Evolutionary conservation across 768 basidiomycete species (phyloP).

Genomic region (Leucocoprinus leucothites): DNA sequence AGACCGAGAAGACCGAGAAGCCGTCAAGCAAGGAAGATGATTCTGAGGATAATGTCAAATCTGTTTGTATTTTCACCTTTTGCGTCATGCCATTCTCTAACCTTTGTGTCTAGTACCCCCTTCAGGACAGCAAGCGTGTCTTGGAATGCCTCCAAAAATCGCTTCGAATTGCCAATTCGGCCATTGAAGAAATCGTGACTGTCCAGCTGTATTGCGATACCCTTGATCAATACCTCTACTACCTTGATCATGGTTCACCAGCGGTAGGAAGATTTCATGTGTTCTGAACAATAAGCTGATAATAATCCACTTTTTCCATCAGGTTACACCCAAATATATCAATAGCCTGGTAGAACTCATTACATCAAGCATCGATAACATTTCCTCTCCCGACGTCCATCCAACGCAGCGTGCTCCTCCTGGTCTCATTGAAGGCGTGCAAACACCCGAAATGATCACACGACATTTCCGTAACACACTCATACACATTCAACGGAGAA

Average conservation of each 20-base stretch:
- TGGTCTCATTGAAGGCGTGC: conserved; percentile 88
- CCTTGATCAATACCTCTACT: conserved; percentile 93
- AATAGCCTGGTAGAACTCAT: conserved; percentile 96
- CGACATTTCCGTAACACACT: conserved; percentile 94
- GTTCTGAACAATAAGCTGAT: not conserved
- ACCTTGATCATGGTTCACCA: conserved; percentile 89
- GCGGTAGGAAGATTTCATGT: conserved; percentile 55
- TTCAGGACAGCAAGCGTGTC: conserved; percentile 95
- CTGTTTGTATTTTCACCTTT: conserved; percentile 40
- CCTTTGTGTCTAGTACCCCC: conserved; percentile 55
- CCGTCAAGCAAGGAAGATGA: conserved; percentile 38
- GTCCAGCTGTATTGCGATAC: conserved; percentile 96
- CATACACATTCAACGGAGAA: conserved; percentile 75
- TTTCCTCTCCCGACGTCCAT: conserved; percentile 84
- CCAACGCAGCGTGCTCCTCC: conserved; percentile 84
- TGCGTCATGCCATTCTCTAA: not conserved
- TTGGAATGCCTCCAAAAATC: conserved; percentile 98
- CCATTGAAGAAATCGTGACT: conserved; percentile 95
- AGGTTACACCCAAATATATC: conserved; percentile 95
- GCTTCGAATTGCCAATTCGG: conserved; percentile 91
- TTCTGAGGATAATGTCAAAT: conserved; percentile 40
- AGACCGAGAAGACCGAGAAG: conserved; percentile 30
- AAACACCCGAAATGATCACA: conserved; percentile 90
- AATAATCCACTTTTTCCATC: not conserved
- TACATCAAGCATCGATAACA: conserved; percentile 89